These are phyloP conservation scores for Endocladia muricata DNA, from an alignment of 31 red algal genomes.

Conservation along the genomic window DNA sequence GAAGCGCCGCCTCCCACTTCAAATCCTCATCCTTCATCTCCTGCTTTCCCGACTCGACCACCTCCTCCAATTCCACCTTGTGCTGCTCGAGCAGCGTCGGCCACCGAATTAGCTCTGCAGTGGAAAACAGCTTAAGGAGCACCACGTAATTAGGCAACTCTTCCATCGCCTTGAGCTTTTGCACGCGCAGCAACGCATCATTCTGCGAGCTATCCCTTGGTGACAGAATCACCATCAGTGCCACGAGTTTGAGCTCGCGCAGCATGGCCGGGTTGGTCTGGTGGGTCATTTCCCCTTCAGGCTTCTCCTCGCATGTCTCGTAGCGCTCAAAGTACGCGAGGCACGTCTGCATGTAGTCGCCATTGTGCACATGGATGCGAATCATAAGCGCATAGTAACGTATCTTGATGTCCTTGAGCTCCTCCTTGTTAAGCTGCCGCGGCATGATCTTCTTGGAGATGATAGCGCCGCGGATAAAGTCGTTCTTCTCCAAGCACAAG, in stretches of 20 bases:
- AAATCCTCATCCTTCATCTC: slow-evolving; percentile 56
- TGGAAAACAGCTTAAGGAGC: slow-evolving; percentile 80
- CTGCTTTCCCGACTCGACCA: slow-evolving; percentile 19
- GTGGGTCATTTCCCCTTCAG: slow-evolving; percentile 14
- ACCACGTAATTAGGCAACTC: slow-evolving; percentile 61
- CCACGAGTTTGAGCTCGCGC: slow-evolving; percentile 62
- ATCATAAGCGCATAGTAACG: slow-evolving; percentile 82
- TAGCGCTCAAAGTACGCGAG: slow-evolving; percentile 71
- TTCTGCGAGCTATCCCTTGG: slow-evolving; percentile 66
- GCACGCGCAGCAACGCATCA: slow-evolving; percentile 76
- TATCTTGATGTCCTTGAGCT: slow-evolving; percentile 55
- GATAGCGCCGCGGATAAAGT: slow-evolving; percentile 81
- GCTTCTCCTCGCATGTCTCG: slow-evolving; percentile 39
- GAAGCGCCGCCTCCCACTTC: slow-evolving; percentile 62
- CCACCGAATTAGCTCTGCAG: slow-evolving; percentile 87
- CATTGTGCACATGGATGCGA: slow-evolving; percentile 73
- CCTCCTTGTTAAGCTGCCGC: slow-evolving; percentile 65
- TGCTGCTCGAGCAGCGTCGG: slow-evolving; percentile 58
- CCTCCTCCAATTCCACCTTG: slow-evolving; percentile 26
- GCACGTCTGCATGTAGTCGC: slow-evolving; percentile 75
- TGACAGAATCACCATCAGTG: slow-evolving; percentile 58
- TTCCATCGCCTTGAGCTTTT: slow-evolving; percentile 59
- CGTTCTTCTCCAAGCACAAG: slow-evolving; percentile 85
- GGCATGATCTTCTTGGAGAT: slow-evolving; percentile 92
- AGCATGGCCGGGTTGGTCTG: too few species aligned